Evolutionary conservation across 2,329 filamentous ascomycete species (phyloP), one percentile per base, ranked within the genome.

Genomic region (Fusarium beomiforme): DNA sequence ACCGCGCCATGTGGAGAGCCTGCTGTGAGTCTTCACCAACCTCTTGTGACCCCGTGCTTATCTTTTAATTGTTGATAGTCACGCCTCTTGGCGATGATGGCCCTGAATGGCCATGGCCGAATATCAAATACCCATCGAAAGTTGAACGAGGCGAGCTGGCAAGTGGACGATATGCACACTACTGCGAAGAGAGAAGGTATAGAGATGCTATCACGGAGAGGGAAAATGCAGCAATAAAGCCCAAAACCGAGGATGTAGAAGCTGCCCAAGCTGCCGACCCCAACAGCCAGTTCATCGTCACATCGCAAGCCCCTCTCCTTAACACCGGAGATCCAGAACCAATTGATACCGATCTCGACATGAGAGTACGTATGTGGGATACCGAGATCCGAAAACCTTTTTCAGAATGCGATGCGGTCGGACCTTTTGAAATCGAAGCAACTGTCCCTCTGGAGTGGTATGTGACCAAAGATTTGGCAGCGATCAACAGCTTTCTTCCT

Each of bases 101-200:
- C 5, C 63, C 63, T 1, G n/a, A 24, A 3, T 66, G 61, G 53
- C 63, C 61, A 3, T 66, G 63, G 63, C 5, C 24, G 9, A 10
- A 36, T 3, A 12, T 34, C 6, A 43, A 33, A 0, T 46, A 26
- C 4, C 41, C 51, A 1, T 11, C 13, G 2, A 29, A 31, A 1
- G 19, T 66, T 5, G 31, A 10, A 3, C 16, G 6, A 7, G 61
- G 53, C 1, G 34, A 66, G 14, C n/a, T 6, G 0, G 23, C 53
- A 17, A 41, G 24, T 6, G 8, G 3, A 0, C 8, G 12, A 0
- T 67, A 31, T 16, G 37, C 4, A 4, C 1, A 6, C 7, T 60
- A 54, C n/a, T 36, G 37, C 29, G 7, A 13, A 12, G 3, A 14
- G 2, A 14, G 26, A 24, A 36, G 7, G 3, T 16, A 8, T 2